Percentiles rank a stretch among this genome's conserved stretches.
phyloP scores from a whole-genome alignment of 306 rosid genomes.

The Prunus fruticosa region DNA sequence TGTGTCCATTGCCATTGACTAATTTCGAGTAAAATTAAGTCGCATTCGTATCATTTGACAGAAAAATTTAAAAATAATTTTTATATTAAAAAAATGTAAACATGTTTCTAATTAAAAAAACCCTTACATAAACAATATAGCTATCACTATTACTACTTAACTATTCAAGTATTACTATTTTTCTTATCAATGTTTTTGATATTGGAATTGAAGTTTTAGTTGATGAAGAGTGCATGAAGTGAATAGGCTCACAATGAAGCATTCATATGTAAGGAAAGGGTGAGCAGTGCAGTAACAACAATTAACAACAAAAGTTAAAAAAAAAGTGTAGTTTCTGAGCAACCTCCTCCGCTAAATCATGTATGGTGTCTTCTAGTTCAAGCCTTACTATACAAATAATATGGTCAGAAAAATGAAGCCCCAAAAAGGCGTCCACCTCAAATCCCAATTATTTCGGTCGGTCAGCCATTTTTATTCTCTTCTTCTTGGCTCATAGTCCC shows the following conservation, averaged over 20 bases:
- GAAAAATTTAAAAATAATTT: no score
- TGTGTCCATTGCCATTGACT: background rate
- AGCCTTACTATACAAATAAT: background rate
- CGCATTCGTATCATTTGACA: no score
- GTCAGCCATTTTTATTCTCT: background rate
- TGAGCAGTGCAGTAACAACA: background rate
- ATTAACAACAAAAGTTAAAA: background rate
- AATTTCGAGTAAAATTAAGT: no score
- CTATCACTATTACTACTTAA: no score
- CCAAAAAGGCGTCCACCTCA: background rate
- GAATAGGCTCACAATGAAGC: no score
- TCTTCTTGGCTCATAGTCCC: background rate
- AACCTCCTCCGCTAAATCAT: background rate
- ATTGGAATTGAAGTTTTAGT: no score
- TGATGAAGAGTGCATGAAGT: no score
- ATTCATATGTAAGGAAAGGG: background rate
- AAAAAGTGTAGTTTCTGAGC: background rate
- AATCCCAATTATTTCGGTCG: background rate
- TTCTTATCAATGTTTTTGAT: no score
- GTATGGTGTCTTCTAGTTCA: background rate
- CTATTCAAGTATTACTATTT: no score
- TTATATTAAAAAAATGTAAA: no score
- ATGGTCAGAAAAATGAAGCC: background rate
- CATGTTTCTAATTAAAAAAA: no score
- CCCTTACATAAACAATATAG: no score